Conservation (phyloP, 768 basidiomycete genomes). For the Boletus vinaceobasis region DNA sequence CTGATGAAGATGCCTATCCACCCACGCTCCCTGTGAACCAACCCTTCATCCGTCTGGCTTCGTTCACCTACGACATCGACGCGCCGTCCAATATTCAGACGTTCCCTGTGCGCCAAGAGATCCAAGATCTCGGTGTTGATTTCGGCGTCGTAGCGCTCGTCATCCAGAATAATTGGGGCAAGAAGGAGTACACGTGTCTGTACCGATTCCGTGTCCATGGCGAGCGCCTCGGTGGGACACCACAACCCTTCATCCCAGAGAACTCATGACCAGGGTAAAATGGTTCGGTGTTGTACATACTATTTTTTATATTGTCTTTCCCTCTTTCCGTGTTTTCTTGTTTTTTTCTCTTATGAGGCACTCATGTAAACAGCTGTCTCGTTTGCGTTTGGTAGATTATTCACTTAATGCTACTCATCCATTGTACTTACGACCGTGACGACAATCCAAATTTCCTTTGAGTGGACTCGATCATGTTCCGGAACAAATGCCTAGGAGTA, state of each 20-base stretch:
- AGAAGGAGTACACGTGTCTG: slow-evolving; percentile 78
- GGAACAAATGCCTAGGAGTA: not conserved
- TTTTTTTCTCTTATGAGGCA: not conserved
- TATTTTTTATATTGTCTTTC: not conserved
- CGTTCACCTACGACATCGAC: slow-evolving; percentile 59
- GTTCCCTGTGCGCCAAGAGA: slow-evolving; percentile 67
- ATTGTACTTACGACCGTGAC: slow-evolving; percentile 24
- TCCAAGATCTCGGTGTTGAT: slow-evolving; percentile 70
- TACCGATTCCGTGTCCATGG: slow-evolving; percentile 86
- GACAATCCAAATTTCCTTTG: slow-evolving; percentile 16
- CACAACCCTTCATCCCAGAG: slow-evolving; percentile 33
- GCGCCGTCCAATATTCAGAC: slow-evolving; percentile 67
- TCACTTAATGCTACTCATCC: slow-evolving; percentile 17
- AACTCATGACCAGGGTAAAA: slow-evolving; percentile 11
- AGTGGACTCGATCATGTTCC: not conserved
- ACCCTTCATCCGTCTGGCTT: slow-evolving; percentile 62
- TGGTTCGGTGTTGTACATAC: slow-evolving; percentile 8
- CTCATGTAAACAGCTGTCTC: slow-evolving; percentile 4
- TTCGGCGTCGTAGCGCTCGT: slow-evolving; percentile 81
- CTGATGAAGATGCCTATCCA: slow-evolving; percentile 42
- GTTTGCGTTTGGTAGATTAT: slow-evolving; percentile 21
- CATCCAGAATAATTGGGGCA: slow-evolving; percentile 86
- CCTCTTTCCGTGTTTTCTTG: not conserved
- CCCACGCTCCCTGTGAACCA: slow-evolving; percentile 43
- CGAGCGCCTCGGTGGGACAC: slow-evolving; percentile 42